Evolutionary conservation across 306 rosid genomes (phyloP), one percentile per base, ranked within the genome.

Genomic region (Vigna unguiculata): DNA sequence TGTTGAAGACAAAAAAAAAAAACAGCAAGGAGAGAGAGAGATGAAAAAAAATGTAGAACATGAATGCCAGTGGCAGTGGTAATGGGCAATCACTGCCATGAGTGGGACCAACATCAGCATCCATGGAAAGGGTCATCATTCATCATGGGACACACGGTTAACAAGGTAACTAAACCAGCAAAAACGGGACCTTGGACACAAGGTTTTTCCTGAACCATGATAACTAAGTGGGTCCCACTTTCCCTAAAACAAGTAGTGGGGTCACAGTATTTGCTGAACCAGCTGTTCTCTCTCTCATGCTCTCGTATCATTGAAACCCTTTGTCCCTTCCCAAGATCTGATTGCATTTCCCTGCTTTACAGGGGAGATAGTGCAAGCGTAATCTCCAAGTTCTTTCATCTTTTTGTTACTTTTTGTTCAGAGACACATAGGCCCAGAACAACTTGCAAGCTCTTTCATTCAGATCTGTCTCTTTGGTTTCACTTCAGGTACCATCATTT

Each of bases 391-490:
- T 54, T 72, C 72, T 34, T 6, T 65, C 55, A 19, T 71, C 82
- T 80, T 80, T 84, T 79, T 72, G 62, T 85, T 82, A 54, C 80
- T 63, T 82, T 84, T 78, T 67, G 21, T 69, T 78, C 63, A 53
- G 74, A 28, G 40, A 46, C 32, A 59, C 22, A 60, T 60, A 15
- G 47, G 82, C 66, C 80, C 76, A 43, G 61, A 2, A 81, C 47
- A 69, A 68, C 51, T 69, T 46, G 6, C 47, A 22, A 59, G 8
- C 21, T 86, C 24, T 68, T 85, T 78, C 62, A 40, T 62, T 78
- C 69, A 91, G 97, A 88, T 91, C 97, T 89, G 72, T 84, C 86
- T 57, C 77, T 82, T 85, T 54, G 45, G 74, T 72, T 79, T 72
- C 85, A 65, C 51, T 84, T 67, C 82, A 86, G 95, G 90, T 87